phyloP scores from a whole-genome alignment of 176 grass and related monocot species.

The Tillandsia fasciculata region DNA sequence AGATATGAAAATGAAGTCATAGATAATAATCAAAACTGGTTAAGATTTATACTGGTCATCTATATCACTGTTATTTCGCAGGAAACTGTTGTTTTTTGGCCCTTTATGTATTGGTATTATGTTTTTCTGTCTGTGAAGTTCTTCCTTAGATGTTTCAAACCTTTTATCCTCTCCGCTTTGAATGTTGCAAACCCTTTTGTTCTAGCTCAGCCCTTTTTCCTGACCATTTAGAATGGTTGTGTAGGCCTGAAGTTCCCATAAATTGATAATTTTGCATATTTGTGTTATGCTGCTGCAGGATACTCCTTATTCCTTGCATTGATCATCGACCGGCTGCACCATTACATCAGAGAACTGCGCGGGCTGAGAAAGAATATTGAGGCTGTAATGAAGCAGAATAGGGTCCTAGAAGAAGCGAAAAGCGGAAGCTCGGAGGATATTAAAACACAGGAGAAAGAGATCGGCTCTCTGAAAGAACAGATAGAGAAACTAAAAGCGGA shows the following conservation, averaged over 20 bases:
- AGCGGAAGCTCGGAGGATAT: conserved; percentile 26
- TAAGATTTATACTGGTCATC: too few species aligned
- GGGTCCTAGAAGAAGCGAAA: conserved; percentile 59
- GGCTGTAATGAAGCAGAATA: conserved; percentile 48
- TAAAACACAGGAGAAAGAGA: conserved; percentile 42
- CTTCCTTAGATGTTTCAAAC: too few species aligned
- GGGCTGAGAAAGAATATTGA: conserved; percentile 55
- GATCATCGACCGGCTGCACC: conserved; percentile 66
- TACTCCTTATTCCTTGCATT: conserved; percentile 68
- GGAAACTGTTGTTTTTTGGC: too few species aligned
- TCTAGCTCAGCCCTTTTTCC: too few species aligned
- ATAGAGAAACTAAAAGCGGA: conserved; percentile 36
- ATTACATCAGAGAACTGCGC: conserved; percentile 65
- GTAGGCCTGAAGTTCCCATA: not conserved
- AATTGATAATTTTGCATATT: conserved; percentile 7
- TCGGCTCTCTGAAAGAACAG: conserved; percentile 41
- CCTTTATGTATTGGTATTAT: too few species aligned
- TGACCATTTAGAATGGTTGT: not conserved
- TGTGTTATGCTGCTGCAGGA: conserved; percentile 38
- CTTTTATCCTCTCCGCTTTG: too few species aligned
- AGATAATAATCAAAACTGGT: too few species aligned
- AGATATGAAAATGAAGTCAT: too few species aligned
- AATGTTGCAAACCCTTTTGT: too few species aligned
- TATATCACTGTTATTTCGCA: too few species aligned
- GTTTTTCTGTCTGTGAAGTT: too few species aligned